Base-by-base conservation (phyloP, 2,329 filamentous ascomycete genomes). In the Aspergillus ochraceus region DNA sequence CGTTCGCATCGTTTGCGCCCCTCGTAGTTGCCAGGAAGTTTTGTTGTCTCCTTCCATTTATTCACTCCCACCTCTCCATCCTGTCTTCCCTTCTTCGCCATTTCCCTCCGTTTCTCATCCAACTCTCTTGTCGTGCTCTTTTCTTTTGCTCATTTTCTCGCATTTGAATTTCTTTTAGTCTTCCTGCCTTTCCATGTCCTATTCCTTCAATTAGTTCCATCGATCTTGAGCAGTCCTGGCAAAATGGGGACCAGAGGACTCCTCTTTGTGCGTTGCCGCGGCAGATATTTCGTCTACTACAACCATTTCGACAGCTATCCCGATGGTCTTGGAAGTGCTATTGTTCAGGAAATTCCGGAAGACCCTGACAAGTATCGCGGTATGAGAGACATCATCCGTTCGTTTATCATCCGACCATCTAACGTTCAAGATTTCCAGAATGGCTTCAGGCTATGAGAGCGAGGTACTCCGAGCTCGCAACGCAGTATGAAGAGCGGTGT, bases 281-380 rank as follows among this genome's bases (percentile, higher is more conserved):
- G 64, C 53, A 61, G 64, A 62, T 67, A 64, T 52, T 66, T 64
- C 22, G 42, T 60, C 55, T 65, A 66, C 54, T 61, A 60, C 42
- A 67, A 65, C 29, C 58, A 63, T 9, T 60, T 49, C 11, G 64
- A 67, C 54, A 66, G 61, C 30, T 66, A 66, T 17, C 64, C 61
- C 17, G 65, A 67, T 26, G 62, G 64, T 4, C 59, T 67, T 19
- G 62, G 65, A 8, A 49, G 53, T 1, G 61, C 55, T 10, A 63
- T 67, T 9, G 54, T 66, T 6, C 22, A 56, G 4, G 17, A 60
- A 6, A 66, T 67, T 24, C 65, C 65, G 14, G 8, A 12, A 20
- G 60, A 63, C 14, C 55, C 49, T 3, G 50, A 52, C 10, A 53
- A 64, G 8, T 67, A 66, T 49, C 56, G 36, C n/a, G 42, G 65